A percentile compares a stretch with the other conserved stretches of the same genome.
These are phyloP conservation scores for Calonectria multiphialidica DNA, from an alignment of 2,329 filamentous ascomycete genomes.

Conservation along the genomic window DNA sequence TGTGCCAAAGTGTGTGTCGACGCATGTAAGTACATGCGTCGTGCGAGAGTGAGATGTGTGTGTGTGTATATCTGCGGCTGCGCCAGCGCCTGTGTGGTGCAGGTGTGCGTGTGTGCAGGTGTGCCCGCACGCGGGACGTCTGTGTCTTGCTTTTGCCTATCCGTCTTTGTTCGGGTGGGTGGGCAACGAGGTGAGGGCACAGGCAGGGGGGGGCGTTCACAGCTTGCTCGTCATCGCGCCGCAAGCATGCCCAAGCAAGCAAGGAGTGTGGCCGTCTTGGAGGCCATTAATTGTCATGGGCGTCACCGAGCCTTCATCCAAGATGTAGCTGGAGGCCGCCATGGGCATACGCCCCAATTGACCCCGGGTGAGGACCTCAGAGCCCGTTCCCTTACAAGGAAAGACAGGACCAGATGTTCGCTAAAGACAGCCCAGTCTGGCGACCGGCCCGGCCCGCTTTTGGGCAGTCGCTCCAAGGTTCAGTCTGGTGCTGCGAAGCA, in stretches of 20 bases:
- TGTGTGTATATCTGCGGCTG: slow-evolving; percentile 8
- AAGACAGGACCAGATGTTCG: slow-evolving; percentile 33
- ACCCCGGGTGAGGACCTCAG: slow-evolving; percentile 14
- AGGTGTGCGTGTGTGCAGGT: slow-evolving; percentile 12
- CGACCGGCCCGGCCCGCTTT: slow-evolving; percentile 43
- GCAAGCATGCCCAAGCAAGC: slow-evolving; percentile 25
- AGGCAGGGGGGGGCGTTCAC: slow-evolving; percentile 27
- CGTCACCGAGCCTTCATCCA: slow-evolving; percentile 26
- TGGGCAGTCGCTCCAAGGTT: slow-evolving; percentile 29
- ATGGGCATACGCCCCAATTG: slow-evolving; percentile 29
- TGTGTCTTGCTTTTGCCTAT: slow-evolving; percentile 10
- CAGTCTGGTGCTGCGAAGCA: slow-evolving; percentile 1
- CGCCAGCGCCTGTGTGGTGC: background rate
- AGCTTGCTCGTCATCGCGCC: slow-evolving; percentile 27
- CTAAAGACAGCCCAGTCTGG: slow-evolving; percentile 38
- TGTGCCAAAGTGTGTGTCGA: slow-evolving; percentile 25
- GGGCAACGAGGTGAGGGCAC: slow-evolving; percentile 10
- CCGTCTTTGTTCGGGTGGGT: slow-evolving; percentile 19
- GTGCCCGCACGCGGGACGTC: background rate
- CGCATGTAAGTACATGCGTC: slow-evolving; percentile 16
- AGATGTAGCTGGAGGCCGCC: slow-evolving; percentile 4
- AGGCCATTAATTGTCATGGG: slow-evolving; percentile 30
- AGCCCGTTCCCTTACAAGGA: slow-evolving; percentile 25
- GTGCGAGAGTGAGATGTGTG: slow-evolving; percentile 19
- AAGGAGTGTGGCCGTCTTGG: slow-evolving; percentile 28